phyloP scores from a whole-genome alignment of 352 stramenopile genomes.

The Pelagophyceae sp. region DNA sequence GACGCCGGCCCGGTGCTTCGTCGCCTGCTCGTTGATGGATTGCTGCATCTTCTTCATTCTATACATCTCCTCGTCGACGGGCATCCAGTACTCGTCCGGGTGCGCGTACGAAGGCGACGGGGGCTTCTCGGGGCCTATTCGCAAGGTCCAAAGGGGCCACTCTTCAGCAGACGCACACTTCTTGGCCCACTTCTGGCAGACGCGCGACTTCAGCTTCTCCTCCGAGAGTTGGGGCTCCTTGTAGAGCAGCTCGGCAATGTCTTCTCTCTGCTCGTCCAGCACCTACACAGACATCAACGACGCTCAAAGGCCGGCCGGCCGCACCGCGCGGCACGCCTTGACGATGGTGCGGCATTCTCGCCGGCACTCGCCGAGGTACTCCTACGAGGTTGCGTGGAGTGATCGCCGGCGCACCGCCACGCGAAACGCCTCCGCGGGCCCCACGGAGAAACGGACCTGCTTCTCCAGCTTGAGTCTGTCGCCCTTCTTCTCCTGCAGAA shows the following conservation, averaged over 20 bases:
- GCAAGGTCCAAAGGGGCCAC: no score
- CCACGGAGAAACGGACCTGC: no score
- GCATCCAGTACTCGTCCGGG: conserved; percentile 20
- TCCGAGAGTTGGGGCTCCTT: neutral
- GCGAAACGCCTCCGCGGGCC: no score
- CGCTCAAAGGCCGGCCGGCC: no score
- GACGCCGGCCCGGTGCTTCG: neutral
- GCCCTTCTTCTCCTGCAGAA: neutral
- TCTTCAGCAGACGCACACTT: neutral
- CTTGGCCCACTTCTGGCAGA: conserved; percentile 17
- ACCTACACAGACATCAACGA: no score
- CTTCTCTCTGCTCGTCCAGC: neutral
- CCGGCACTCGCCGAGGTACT: conserved; percentile 14
- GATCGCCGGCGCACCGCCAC: no score
- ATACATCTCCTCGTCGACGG: conserved; percentile 20
- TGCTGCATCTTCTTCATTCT: conserved; percentile 14
- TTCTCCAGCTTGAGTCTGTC: neutral
- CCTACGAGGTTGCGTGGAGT: no score
- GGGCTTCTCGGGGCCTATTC: neutral
- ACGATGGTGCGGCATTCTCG: conserved; percentile 11
- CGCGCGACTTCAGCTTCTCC: neutral
- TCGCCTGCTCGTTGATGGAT: conserved; percentile 13
- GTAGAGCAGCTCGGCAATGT: conserved; percentile 18
- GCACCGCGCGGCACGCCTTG: conserved; percentile 1
- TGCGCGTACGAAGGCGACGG: neutral